Base-by-base conservation (phyloP, 2,329 filamentous ascomycete genomes). In the Magnaporthiopsis incrustans region DNA sequence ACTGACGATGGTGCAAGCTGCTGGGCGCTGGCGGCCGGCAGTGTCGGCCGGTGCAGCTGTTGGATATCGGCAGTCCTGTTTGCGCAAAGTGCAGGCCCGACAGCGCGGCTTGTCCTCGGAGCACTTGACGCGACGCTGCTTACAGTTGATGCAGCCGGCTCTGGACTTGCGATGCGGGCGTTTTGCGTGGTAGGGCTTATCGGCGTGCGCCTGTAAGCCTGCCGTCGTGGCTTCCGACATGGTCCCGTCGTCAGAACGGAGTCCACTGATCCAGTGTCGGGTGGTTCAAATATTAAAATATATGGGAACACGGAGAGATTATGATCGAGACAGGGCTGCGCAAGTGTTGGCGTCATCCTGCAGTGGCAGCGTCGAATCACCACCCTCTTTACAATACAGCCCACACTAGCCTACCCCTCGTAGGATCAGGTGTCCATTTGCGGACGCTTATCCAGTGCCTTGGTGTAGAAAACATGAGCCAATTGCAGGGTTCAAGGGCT, bases 1-100 rank as follows among this genome's bases (percentile, higher is more conserved):
- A 7, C 44, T 53, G 44, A 11, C 44, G 44, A 53, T 22, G 44
- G 44, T 6, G 44, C 18, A 22, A 6, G 44, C 22, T 22, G 22
- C 44, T 10, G 22, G 7, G 11, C 38, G 25, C 14, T 14, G 44
- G n/a, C 22, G 30, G 3, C 26, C 35, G 27, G 15, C 26, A 44
- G 53, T 8, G 12, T 30, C 61, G 35, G 32, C 50, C 3, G 25
- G 33, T 22, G 61, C 50, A 26, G 35, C n/a, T 22, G 61, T 12
- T 1, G 75, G 74, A 69, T 84, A 85, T 63, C 79, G 70, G 69
- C 83, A 86, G 2, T 73, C 71, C 63, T 79, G 78, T 64, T 30
- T 50, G 27, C 60, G 60, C 38, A 61, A 44, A 44, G 33, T 38
- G 60, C 60, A 61, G 27, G 60, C 53, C 26, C 44, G n/a, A 25